phyloP scores from a whole-genome alignment of 805 yeast species.

The Pichia thaimueangensis region DNA sequence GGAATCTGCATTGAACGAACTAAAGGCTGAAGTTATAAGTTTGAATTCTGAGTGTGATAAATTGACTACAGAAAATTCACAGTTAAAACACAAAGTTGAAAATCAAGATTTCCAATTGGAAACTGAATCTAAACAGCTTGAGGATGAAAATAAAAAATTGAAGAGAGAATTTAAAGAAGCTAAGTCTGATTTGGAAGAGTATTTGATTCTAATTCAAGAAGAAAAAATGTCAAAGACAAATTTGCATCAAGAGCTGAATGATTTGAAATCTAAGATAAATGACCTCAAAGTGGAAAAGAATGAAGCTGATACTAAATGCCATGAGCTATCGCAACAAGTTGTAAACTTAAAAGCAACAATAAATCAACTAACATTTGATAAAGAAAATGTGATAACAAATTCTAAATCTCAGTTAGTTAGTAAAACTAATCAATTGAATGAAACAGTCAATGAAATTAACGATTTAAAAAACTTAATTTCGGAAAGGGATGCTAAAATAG shows the following conservation, averaged over 20 bases:
- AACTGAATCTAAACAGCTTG: conserved; percentile 36
- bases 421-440: conserved; percentile 17
- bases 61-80: conserved; percentile 35
- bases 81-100: conserved; percentile 33
- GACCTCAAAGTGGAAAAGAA: conserved; percentile 22
- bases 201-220: conserved; percentile 33
- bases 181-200: conserved; percentile 32
- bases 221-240: conserved; percentile 40
- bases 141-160: conserved; percentile 34
- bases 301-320: conserved; percentile 9
- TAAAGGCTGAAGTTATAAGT: conserved; percentile 31
- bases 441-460: conserved; percentile 19
- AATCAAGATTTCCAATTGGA: conserved; percentile 35
- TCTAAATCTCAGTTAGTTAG: conserved; percentile 14
- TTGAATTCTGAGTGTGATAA: conserved; percentile 52
- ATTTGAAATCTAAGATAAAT: conserved; percentile 24
- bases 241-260: conserved; percentile 36
- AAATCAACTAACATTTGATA: conserved; percentile 17
- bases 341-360: conserved; percentile 19
- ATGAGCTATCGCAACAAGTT: conserved; percentile 24
- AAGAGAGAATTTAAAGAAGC: conserved; percentile 31
- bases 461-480: conserved; percentile 8
- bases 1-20: conserved; percentile 3
- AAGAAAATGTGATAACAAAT: conserved; percentile 19
- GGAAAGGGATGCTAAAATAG: conserved; percentile 19